Conservation (phyloP, 805 yeast genomes). For the Kazachstania kunashirensis region DNA sequence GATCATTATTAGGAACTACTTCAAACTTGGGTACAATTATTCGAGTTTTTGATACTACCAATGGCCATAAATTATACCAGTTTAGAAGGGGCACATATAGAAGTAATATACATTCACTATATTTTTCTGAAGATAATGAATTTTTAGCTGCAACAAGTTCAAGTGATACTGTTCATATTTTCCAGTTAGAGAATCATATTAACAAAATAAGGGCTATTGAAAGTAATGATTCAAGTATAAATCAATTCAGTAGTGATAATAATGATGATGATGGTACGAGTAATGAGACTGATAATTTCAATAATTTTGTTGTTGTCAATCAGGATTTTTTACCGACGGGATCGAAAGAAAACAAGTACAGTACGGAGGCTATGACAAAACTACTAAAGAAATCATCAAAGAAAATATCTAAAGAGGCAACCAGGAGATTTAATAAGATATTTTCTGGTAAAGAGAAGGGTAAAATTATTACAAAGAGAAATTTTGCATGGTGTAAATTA, state of each 20-base stretch:
- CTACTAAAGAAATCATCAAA: constrained; percentile 68
- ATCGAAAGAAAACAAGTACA: too few species aligned
- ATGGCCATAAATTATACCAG: constrained; percentile 53
- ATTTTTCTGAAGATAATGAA: constrained; percentile 59
- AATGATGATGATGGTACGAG: too few species aligned
- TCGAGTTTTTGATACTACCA: constrained; percentile 50
- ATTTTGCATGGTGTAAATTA: constrained; percentile 80
- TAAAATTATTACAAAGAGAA: constrained; percentile 77
- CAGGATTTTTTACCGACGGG: too few species aligned
- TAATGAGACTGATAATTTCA: too few species aligned
- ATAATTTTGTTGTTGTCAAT: too few species aligned
- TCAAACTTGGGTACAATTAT: constrained; percentile 71
- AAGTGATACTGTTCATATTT: constrained; percentile 85
- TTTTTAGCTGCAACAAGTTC: constrained; percentile 72
- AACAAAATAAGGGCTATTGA: too few species aligned
- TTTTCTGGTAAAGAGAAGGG: constrained; percentile 66
- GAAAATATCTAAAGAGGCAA: constrained; percentile 63
- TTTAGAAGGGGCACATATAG: constrained; percentile 73
- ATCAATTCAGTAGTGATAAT: too few species aligned
- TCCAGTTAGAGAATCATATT: constrained; percentile 62
- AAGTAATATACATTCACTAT: constrained; percentile 63
- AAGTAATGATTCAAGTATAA: too few species aligned
- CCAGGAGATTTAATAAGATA: constrained; percentile 76
- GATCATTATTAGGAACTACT: constrained; percentile 59
- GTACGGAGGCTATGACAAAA: constrained; percentile 29